Evolutionary conservation across 2,329 filamentous ascomycete genomes (phyloP).

Genomic region (Cordyceps fumosorosea): DNA sequence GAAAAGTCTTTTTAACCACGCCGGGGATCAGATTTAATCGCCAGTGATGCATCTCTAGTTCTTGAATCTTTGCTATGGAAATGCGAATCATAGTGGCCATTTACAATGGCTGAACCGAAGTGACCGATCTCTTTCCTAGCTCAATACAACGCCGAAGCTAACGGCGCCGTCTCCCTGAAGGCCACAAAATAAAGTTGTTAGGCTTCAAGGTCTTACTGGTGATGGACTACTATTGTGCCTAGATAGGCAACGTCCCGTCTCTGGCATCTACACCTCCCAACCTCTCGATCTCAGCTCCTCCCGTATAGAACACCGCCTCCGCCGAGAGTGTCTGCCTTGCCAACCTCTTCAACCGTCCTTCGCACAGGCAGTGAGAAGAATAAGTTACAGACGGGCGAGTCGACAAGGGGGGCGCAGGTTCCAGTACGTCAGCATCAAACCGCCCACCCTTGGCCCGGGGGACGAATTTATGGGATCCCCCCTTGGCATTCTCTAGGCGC

Average conservation of each 20-base stretch:
- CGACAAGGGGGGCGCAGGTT: not conserved
- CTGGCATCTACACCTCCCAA: not conserved
- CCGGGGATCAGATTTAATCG: too few species aligned
- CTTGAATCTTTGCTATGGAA: too few species aligned
- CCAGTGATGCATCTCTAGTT: too few species aligned
- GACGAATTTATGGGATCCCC: not conserved
- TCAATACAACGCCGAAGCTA: not conserved
- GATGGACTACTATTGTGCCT: not conserved
- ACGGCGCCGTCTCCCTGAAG: not conserved
- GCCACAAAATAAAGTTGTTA: not conserved
- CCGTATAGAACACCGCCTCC: not conserved
- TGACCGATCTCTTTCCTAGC: not conserved
- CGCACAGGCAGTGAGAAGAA: not conserved
- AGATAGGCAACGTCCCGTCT: not conserved
- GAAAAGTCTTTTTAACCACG: too few species aligned
- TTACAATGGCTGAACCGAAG: not conserved
- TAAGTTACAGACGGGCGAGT: too few species aligned
- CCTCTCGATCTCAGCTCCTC: not conserved
- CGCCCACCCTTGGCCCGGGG: not conserved
- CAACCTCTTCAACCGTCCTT: not conserved
- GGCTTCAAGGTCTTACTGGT: not conserved
- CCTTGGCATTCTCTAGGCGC: slow-evolving; percentile 1
- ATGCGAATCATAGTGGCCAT: too few species aligned
- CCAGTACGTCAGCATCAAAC: not conserved
- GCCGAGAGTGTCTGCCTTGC: not conserved